Evolutionary conservation across 2,329 filamentous ascomycete species (phyloP).

Genomic region (Tolypocladium cylindrosporum): DNA sequence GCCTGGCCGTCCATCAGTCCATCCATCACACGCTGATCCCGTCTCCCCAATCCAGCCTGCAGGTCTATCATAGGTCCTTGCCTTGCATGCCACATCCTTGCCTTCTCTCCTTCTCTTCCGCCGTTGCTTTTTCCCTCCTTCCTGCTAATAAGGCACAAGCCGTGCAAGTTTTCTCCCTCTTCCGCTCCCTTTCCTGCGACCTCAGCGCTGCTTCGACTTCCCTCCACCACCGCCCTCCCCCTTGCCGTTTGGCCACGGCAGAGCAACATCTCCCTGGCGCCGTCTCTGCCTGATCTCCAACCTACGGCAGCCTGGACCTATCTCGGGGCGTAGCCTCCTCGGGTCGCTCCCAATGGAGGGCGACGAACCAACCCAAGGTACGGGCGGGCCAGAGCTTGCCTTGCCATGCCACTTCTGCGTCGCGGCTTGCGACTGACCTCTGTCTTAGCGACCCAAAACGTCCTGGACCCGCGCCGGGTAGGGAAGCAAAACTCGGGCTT

Average conservation of each 20-base stretch:
- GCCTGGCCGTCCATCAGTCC: background rate
- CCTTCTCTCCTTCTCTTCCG: background rate
- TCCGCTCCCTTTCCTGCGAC: background rate
- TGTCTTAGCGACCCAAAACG: slow-evolving; percentile 20
- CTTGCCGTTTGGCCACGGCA: background rate
- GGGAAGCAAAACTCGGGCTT: slow-evolving; percentile 77
- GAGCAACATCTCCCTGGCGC: background rate
- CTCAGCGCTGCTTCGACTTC: background rate
- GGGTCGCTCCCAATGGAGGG: slow-evolving; percentile 30
- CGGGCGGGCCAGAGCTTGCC: background rate
- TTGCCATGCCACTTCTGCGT: background rate
- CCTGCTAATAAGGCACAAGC: background rate
- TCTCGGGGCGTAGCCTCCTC: slow-evolving; percentile 3
- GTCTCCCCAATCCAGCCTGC: background rate
- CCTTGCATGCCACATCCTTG: background rate
- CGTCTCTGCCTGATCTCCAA: background rate
- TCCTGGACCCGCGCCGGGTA: slow-evolving; percentile 69
- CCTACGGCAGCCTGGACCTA: background rate
- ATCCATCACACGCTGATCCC: background rate
- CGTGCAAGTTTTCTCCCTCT: background rate
- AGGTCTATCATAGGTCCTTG: background rate
- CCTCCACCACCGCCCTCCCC: background rate
- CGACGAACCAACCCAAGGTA: slow-evolving; percentile 34
- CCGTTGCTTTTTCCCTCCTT: background rate
- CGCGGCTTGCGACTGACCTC: background rate